Conservation (phyloP, 192 early-diverging fungal species). For the Piromyces sp. region DNA sequence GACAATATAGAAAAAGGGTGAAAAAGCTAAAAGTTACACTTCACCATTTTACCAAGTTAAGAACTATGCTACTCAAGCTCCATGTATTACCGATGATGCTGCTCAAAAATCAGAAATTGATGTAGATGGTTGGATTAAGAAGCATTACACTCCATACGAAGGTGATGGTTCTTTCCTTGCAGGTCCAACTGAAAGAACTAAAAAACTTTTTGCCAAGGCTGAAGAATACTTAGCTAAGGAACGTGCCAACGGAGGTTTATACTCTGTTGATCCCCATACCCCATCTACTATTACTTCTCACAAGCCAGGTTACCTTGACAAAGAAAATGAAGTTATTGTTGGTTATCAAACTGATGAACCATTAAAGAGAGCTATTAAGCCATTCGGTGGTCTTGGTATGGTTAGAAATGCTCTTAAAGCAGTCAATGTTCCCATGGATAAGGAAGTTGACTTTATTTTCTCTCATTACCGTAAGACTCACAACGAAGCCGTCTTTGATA, state of each 20-base stretch:
- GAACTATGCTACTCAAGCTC: too few species aligned
- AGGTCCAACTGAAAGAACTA: too few species aligned
- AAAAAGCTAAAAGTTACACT: too few species aligned
- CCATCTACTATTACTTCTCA: constrained; percentile 5
- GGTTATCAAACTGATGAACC: constrained; percentile 9
- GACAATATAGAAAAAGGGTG: too few species aligned
- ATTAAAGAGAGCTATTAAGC: constrained; percentile 7
- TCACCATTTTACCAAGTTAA: too few species aligned
- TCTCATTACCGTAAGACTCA: constrained; percentile 7
- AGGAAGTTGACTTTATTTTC: constrained; percentile 1
- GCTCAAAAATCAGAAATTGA: too few species aligned
- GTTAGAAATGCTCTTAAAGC: constrained; percentile 6
- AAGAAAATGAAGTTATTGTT: constrained; percentile 9
- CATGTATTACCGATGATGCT: too few species aligned
- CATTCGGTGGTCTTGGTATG: constrained; percentile 5
- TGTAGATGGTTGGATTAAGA: too few species aligned
- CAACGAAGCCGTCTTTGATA: constrained; percentile 8
- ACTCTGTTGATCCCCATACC: constrained; percentile 5
- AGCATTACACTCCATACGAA: too few species aligned
- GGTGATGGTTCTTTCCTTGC: too few species aligned
- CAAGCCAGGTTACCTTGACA: constrained; percentile 6
- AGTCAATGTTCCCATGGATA: constrained; percentile 1
- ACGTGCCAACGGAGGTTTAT: not conserved
- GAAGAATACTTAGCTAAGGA: too few species aligned
- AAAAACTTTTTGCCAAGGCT: too few species aligned